Conservation (phyloP, 2,329 filamentous ascomycete genomes). For the Pestalotiopsis sp. region DNA sequence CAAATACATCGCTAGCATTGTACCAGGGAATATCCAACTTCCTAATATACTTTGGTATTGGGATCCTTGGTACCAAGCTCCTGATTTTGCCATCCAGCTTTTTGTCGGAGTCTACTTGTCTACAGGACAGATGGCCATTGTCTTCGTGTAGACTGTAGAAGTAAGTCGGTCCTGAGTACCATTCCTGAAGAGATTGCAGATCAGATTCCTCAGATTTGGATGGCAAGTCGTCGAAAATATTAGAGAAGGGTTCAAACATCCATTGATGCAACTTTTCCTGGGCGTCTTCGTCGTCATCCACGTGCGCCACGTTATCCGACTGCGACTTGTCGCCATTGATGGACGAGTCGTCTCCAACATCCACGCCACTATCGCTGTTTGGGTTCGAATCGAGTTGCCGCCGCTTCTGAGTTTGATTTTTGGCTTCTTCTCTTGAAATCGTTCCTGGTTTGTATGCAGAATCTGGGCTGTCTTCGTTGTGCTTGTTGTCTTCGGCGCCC, state of each 20-base stretch:
- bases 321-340: not conserved
- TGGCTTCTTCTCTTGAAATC: not conserved
- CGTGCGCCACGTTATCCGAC: no score
- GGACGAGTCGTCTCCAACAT: not conserved
- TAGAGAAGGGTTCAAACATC: not conserved
- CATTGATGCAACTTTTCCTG: not conserved
- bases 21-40: slow-evolving; percentile 13
- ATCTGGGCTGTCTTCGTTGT: not conserved
- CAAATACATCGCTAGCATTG: not conserved
- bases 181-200: not conserved
- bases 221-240: not conserved
- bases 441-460: not conserved
- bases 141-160: not conserved
- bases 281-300: not conserved
- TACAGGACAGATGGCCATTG: not conserved
- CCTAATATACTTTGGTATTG: slow-evolving; percentile 13
- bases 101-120: not conserved
- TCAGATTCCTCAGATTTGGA: not conserved
- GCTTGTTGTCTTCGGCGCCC: not conserved
- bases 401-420: not conserved
- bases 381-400: not conserved
- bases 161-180: not conserved
- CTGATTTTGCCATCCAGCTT: not conserved
- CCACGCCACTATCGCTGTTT: not conserved
- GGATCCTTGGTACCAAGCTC: not conserved